phyloP scores from a whole-genome alignment of 208 protist species.

The Leptomonas seymouri region DNA sequence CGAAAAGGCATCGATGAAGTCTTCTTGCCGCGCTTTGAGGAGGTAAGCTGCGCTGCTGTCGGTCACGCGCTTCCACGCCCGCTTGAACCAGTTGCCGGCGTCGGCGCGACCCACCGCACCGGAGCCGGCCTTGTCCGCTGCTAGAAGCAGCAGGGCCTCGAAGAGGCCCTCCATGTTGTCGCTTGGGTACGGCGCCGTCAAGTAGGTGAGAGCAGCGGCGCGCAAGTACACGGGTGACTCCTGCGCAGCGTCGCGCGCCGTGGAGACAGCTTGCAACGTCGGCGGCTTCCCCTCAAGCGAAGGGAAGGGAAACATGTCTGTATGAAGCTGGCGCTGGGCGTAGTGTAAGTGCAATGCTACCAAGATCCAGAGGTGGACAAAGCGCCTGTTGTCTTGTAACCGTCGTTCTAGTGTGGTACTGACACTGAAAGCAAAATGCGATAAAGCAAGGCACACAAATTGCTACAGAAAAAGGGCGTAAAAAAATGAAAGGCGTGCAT shows the following conservation, averaged over 20 bases:
- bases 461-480: no score
- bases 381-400: no score
- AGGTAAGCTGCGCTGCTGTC: conserved; percentile 14
- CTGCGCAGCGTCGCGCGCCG: conserved; percentile 5
- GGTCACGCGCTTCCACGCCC: conserved; percentile 38
- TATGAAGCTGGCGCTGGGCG: no score
- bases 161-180: conserved; percentile 35
- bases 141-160: conserved; percentile 31
- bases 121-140: conserved; percentile 15
- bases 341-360: no score
- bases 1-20: conserved; percentile 51
- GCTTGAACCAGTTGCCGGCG: conserved; percentile 24
- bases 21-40: conserved; percentile 28
- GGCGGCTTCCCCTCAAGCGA: no score
- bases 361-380: no score
- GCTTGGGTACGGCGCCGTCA: conserved; percentile 48
- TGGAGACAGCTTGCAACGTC: neutral
- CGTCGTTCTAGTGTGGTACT: no score
- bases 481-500: no score
- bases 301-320: neutral
- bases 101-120: neutral
- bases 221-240: conserved; percentile 23
- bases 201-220: conserved; percentile 58
- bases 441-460: no score
- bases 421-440: no score